Conservation (phyloP, 2,329 filamentous ascomycete genomes). For the Pseudocercospora fuligena region DNA sequence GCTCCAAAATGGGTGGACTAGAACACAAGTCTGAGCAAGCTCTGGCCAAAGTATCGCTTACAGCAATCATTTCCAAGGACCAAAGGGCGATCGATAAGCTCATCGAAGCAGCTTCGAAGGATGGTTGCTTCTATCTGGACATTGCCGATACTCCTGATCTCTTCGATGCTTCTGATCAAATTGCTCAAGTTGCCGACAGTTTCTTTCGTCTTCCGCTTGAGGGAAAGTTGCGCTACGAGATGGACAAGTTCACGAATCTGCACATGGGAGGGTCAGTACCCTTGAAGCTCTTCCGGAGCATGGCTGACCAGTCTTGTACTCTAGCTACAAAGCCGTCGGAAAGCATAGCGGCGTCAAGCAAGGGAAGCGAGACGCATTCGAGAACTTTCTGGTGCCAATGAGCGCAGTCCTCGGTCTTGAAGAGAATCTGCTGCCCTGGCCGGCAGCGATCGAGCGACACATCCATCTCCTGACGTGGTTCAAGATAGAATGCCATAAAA, state of each 20-base stretch:
- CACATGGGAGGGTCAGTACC: not conserved
- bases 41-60: not conserved
- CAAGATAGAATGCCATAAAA: not conserved
- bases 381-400: not conserved
- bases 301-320: too few species aligned
- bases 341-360: not conserved
- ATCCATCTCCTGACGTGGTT: not conserved
- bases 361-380: not conserved
- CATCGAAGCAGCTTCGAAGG: not conserved
- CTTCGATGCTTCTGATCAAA: not conserved
- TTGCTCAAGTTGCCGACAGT: not conserved
- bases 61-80: not conserved
- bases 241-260: not conserved
- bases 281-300: too few species aligned
- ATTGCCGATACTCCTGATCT: not conserved
- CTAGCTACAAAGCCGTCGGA: not conserved
- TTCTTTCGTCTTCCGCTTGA: not conserved
- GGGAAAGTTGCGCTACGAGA: not conserved
- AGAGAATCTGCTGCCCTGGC: not conserved
- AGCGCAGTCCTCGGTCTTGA: not conserved
- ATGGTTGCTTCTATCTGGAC: not conserved
- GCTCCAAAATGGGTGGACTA: too few species aligned
- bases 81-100: not conserved
- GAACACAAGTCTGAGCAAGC: too few species aligned
- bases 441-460: not conserved